Conservation (phyloP, 2,329 filamentous ascomycete species). For the Pseudogymnoascus sp. region DNA sequence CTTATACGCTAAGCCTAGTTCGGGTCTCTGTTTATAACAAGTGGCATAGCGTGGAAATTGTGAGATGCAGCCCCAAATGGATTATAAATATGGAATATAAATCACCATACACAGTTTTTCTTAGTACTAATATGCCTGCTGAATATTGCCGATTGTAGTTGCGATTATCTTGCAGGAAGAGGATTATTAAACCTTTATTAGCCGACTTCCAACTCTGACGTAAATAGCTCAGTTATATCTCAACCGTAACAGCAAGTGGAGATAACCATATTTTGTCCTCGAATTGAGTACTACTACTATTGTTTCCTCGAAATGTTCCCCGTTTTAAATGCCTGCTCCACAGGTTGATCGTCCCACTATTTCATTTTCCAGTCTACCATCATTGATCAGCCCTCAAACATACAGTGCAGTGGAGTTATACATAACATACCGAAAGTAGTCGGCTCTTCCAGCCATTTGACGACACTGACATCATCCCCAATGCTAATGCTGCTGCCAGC, state of each 20-base stretch:
- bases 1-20: background rate
- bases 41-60: background rate
- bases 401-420: background rate
- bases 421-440: conserved; percentile 40
- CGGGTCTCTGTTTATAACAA: background rate
- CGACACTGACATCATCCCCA: conserved; percentile 40
- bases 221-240: background rate
- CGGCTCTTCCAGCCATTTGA: conserved; percentile 35
- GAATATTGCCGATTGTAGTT: background rate
- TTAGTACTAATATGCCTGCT: background rate
- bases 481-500: conserved; percentile 33
- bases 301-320: background rate
- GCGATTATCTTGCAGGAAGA: background rate
- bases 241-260: background rate
- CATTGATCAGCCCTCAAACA: background rate
- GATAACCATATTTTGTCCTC: background rate
- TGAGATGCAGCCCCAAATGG: background rate
- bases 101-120: background rate
- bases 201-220: background rate
- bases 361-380: background rate
- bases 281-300: background rate
- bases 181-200: background rate
- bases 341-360: background rate
- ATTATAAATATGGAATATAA: background rate
- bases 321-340: background rate